These are phyloP conservation scores for Pouteria campechiana DNA, from an alignment of 179 eudicot species.

Conservation along the genomic window DNA sequence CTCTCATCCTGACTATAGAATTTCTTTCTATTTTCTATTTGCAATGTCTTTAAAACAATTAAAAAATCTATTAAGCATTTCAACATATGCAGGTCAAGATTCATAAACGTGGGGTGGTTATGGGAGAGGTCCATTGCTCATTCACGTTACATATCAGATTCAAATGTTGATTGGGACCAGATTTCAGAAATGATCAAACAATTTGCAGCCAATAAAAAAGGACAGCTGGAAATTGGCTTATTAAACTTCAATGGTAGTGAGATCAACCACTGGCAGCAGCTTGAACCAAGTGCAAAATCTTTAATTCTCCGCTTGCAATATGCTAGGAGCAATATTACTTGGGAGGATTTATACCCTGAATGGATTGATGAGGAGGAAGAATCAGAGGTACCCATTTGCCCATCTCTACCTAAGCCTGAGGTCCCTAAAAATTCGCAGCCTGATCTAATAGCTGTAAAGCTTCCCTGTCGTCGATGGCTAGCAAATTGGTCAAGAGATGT, in stretches of 20 bases:
- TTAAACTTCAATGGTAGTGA: conserved; percentile 57
- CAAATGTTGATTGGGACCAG: conserved; percentile 47
- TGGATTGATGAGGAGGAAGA: conserved; percentile 96
- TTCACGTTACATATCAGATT: conserved; percentile 41
- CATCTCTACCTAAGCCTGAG: conserved; percentile 45
- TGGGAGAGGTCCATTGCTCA: conserved; percentile 38
- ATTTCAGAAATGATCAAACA: conserved; percentile 31
- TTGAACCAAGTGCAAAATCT: conserved; percentile 61
- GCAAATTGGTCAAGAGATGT: conserved; percentile 74
- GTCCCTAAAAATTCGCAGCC: conserved; percentile 58
- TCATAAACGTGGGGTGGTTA: conserved; percentile 50
- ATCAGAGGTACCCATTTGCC: conserved; percentile 62
- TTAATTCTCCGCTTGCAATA: conserved; percentile 39
- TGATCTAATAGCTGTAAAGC: conserved; percentile 74
- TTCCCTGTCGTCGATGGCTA: conserved; percentile 72
- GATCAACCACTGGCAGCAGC: conserved; percentile 43
- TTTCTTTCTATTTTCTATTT: neutral
- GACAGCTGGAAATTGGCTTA: conserved; percentile 61
- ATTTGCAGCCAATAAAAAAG: conserved; percentile 38
- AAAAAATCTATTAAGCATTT: no score
- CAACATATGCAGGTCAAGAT: conserved; percentile 36
- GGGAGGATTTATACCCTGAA: conserved; percentile 88
- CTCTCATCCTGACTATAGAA: neutral
- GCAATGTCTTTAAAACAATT: conserved; percentile 1
- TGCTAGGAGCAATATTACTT: conserved; percentile 38